A percentile compares a stretch with the other conserved stretches of the same genome.
These are phyloP conservation scores for Boechera retrofracta DNA, from an alignment of 345 rosid genomes.

Conservation along the genomic window DNA sequence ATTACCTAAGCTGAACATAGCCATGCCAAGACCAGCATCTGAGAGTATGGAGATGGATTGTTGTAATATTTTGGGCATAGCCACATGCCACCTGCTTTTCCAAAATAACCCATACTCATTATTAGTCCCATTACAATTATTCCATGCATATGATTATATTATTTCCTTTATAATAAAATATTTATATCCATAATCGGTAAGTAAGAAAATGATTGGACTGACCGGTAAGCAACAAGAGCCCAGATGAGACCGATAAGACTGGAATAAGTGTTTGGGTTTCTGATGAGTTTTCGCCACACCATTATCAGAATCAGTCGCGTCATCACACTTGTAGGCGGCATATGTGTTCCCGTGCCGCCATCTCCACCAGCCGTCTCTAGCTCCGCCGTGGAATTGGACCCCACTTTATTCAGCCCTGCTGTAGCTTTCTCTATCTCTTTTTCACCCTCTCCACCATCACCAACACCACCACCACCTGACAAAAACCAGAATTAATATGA, in stretches of 20 bases:
- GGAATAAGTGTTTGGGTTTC: constrained; percentile 96
- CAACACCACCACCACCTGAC: constrained; percentile 51
- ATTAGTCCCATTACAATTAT: constrained; percentile 22
- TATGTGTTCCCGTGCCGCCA: constrained; percentile 44
- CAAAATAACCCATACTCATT: constrained; percentile 35
- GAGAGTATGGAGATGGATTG: constrained; percentile 90
- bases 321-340: constrained; percentile 98
- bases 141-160: constrained; percentile 3
- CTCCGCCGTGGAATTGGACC: constrained; percentile 68
- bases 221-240: constrained; percentile 89
- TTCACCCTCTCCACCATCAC: constrained; percentile 54
- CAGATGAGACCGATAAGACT: constrained; percentile 88
- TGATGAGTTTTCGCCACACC: constrained; percentile 97
- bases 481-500: neutral
- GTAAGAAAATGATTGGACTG: constrained; percentile 10
- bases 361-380: constrained; percentile 52
- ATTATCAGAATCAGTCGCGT: constrained; percentile 90
- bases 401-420: constrained; percentile 57
- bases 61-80: constrained; percentile 80
- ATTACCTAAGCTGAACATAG: constrained; percentile 97
- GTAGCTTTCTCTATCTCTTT: constrained; percentile 59
- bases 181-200: neutral
- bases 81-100: constrained; percentile 80
- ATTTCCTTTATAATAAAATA: neutral
- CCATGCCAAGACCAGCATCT: constrained; percentile 99